Percentiles rank a stretch among this genome's conserved stretches.
Evolutionary conservation across 75 land plant species (phyloP).

Genomic region (Azolla pinnata): DNA sequence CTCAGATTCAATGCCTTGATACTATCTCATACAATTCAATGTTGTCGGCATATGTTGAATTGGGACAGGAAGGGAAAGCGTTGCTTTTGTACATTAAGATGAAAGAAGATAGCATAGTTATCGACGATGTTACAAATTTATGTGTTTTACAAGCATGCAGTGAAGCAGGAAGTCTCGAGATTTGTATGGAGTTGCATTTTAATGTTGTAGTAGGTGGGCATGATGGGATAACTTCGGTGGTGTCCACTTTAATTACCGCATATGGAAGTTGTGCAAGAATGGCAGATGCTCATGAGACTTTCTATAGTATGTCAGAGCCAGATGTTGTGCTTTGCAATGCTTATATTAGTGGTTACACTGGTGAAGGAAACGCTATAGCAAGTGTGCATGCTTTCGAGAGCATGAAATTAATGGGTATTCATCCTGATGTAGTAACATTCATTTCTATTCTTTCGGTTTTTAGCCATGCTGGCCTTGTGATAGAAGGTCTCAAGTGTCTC

Average conservation of each 20-base stretch:
- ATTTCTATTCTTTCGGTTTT: conserved; percentile 6
- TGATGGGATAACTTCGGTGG: not conserved
- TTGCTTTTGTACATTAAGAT: conserved; percentile 2
- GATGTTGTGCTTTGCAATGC: conserved; percentile 16
- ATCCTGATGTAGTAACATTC: conserved; percentile 12
- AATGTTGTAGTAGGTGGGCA: not conserved
- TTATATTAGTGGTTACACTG: conserved; percentile 11
- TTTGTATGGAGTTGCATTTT: conserved; percentile 6
- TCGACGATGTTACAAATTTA: conserved; percentile 3
- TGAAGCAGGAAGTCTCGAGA: not conserved
- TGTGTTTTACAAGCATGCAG: conserved; percentile 13
- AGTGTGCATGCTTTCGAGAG: conserved; percentile 9
- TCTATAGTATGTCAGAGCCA: conserved; percentile 6
- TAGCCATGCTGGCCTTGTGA: conserved; percentile 10
- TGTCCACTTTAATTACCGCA: conserved; percentile 6
- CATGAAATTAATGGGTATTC: conserved; percentile 2
- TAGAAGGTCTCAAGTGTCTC: conserved; percentile 7
- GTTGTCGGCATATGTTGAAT: not conserved
- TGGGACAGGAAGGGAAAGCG: conserved; percentile 5
- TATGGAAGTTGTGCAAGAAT: conserved; percentile 11
- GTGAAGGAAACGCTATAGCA: conserved; percentile 4
- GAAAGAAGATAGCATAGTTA: not conserved
- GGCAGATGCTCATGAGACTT: conserved; percentile 8
- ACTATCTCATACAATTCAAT: not conserved
- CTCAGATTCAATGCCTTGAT: not conserved